Conservation (phyloP, 2,329 filamentous ascomycete species). For the Aspergillus uvarum region DNA sequence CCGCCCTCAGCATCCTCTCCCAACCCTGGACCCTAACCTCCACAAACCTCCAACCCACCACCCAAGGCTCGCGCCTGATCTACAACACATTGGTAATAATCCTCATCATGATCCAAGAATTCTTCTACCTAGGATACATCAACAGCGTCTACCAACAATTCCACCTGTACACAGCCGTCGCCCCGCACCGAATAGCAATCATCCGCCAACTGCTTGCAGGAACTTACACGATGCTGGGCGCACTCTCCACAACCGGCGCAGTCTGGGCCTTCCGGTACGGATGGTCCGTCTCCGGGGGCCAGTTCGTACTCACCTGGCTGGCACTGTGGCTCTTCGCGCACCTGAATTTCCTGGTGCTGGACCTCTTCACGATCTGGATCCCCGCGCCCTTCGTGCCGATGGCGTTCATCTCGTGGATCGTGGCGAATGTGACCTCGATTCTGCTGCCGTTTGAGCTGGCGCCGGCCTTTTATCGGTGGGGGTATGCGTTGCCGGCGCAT, state of each 20-base stretch:
- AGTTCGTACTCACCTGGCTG: conserved; percentile 48
- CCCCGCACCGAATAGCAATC: conserved; percentile 31
- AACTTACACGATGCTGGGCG: conserved; percentile 43
- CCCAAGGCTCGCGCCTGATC: conserved; percentile 44
- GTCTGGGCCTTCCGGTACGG: conserved; percentile 47
- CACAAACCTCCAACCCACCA: conserved; percentile 43
- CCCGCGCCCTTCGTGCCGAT: conserved; percentile 46
- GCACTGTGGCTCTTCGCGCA: conserved; percentile 47
- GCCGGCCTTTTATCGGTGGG: conserved; percentile 42
- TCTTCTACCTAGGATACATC: conserved; percentile 49
- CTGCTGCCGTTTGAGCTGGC: conserved; percentile 47
- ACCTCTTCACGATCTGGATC: conserved; percentile 46
- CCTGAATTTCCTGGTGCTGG: conserved; percentile 47
- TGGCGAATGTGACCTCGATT: conserved; percentile 45
- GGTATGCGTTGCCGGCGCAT: conserved; percentile 41
- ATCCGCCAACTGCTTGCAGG: conserved; percentile 38
- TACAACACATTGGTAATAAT: conserved; percentile 50
- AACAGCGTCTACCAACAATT: conserved; percentile 46
- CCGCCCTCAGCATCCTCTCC: conserved; percentile 34
- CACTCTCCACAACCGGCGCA: conserved; percentile 41
- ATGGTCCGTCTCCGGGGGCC: conserved; percentile 42
- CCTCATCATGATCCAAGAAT: conserved; percentile 49
- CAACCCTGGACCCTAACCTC: conserved; percentile 40
- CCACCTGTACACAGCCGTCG: conserved; percentile 37
- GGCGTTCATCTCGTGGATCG: conserved; percentile 47